phyloP scores from a whole-genome alignment of 1,284 basidiomycete genomes.

The Tremellales sp. region DNA sequence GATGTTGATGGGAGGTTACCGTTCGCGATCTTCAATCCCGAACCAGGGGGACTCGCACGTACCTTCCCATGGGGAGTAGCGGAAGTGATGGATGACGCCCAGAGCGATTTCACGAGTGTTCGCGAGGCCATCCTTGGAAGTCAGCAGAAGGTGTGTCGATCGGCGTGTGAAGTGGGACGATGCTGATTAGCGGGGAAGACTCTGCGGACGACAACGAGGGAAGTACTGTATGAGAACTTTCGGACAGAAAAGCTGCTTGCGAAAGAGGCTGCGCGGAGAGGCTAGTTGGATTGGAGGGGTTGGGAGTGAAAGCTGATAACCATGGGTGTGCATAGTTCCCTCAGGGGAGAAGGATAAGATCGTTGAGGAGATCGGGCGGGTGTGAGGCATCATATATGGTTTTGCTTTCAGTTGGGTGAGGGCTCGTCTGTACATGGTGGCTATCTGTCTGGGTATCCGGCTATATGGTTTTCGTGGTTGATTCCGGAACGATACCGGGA shows the following conservation, averaged over 20 bases:
- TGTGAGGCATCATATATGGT: neutral
- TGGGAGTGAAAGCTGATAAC: neutral
- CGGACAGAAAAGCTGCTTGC: slow-evolving; percentile 39
- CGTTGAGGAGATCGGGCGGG: neutral
- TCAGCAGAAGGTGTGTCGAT: slow-evolving; percentile 20
- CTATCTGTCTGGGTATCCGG: no score
- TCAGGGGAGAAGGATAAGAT: neutral
- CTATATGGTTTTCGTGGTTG: no score
- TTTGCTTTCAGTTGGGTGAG: neutral
- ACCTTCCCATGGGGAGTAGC: slow-evolving; percentile 39
- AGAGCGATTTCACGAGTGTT: slow-evolving; percentile 31
- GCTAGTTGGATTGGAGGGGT: neutral
- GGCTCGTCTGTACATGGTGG: no score
- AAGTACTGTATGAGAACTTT: slow-evolving; percentile 44
- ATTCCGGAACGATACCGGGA: no score
- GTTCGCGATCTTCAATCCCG: slow-evolving; percentile 25
- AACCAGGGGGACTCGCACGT: slow-evolving; percentile 15
- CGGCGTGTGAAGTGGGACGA: neutral
- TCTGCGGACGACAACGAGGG: slow-evolving; percentile 32
- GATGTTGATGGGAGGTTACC: slow-evolving; percentile 6
- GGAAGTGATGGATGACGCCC: slow-evolving; percentile 23
- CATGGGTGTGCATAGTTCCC: neutral
- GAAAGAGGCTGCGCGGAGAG: neutral
- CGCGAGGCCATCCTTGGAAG: slow-evolving; percentile 28
- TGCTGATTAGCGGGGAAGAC: slow-evolving; percentile 11